A percentile compares a stretch with the other conserved stretches of the same genome.
These are phyloP conservation scores for Parietaria judaica DNA, from an alignment of 306 rosid genomes.

Conservation along the genomic window DNA sequence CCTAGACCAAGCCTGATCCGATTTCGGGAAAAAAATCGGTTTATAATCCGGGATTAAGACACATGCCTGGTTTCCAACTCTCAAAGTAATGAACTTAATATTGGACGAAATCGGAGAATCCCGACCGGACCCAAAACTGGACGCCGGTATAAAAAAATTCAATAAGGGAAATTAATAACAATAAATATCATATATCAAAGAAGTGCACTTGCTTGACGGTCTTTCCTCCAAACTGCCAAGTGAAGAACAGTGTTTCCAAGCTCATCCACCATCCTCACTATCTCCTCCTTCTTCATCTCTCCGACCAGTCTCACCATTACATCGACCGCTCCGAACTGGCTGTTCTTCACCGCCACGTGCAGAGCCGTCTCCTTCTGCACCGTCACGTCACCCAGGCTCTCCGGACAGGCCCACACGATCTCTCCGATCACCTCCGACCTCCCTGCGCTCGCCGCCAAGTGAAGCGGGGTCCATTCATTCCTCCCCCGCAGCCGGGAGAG, in stretches of 20 bases:
- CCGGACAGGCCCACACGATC: conserved; percentile 25
- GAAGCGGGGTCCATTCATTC: conserved; percentile 28
- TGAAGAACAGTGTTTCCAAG: conserved; percentile 25
- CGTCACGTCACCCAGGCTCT: conserved; percentile 21
- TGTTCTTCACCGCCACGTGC: conserved; percentile 26
- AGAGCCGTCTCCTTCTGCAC: conserved; percentile 19
- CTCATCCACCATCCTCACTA: conserved; percentile 13
- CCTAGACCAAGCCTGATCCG: too few species aligned
- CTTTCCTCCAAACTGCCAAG: conserved; percentile 28
- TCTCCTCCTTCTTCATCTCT: conserved; percentile 6
- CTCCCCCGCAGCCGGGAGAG: conserved; percentile 23
- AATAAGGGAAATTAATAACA: too few species aligned
- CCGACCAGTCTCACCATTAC: conserved; percentile 7
- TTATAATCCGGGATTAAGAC: too few species aligned
- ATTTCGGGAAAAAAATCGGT: too few species aligned
- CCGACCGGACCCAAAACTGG: too few species aligned
- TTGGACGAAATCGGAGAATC: too few species aligned
- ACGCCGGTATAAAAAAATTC: too few species aligned
- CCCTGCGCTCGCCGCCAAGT: conserved; percentile 27
- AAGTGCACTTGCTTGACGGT: conserved; percentile 14
- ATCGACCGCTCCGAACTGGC: conserved; percentile 17
- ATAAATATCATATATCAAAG: too few species aligned
- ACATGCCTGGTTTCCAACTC: too few species aligned
- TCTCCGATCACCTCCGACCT: conserved; percentile 18
- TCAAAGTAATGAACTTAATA: too few species aligned